Percentiles rank a stretch among this genome's conserved stretches.
phyloP scores from a whole-genome alignment of 768 basidiomycete species.

The Kwoniella botswanensis region DNA sequence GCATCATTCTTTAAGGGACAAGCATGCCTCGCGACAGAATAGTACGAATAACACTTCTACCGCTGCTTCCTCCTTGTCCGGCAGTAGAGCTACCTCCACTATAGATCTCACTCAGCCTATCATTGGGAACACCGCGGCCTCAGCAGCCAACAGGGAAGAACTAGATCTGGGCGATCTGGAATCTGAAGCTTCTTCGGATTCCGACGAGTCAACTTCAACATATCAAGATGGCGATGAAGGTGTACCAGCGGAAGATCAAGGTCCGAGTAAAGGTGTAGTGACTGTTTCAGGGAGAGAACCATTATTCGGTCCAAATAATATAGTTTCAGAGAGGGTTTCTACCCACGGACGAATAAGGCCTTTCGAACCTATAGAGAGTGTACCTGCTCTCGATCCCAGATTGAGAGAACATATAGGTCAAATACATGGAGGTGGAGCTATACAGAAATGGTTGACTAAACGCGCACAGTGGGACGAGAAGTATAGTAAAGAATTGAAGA shows the following conservation, averaged over 20 bases:
- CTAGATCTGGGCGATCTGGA: slow-evolving; percentile 39
- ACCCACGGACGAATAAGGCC: slow-evolving; percentile 48
- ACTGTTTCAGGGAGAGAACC: slow-evolving; percentile 46
- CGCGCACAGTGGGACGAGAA: slow-evolving; percentile 56
- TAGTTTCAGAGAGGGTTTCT: slow-evolving; percentile 52
- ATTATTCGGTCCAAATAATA: slow-evolving; percentile 27
- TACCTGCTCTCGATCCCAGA: slow-evolving; percentile 45
- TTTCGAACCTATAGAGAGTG: slow-evolving; percentile 46
- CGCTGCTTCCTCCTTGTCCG: slow-evolving; percentile 3
- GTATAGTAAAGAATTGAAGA: slow-evolving; percentile 46
- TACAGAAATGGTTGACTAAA: slow-evolving; percentile 55
- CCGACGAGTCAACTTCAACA: slow-evolving; percentile 18
- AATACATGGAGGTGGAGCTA: slow-evolving; percentile 54
- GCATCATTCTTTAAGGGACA: not conserved
- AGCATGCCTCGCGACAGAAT: slow-evolving; percentile 10
- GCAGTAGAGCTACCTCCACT: slow-evolving; percentile 20
- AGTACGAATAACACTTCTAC: slow-evolving; percentile 13
- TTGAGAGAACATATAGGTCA: slow-evolving; percentile 49
- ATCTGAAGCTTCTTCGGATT: slow-evolving; percentile 47
- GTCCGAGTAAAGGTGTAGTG: slow-evolving; percentile 20
- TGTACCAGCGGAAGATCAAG: slow-evolving; percentile 11
- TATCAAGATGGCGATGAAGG: not conserved
- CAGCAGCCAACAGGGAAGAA: slow-evolving; percentile 39
- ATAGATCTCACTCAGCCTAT: slow-evolving; percentile 49
- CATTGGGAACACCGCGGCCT: slow-evolving; percentile 38